Base-by-base conservation (phyloP, 2,329 filamentous ascomycete species). In the Alternaria infectoria region DNA sequence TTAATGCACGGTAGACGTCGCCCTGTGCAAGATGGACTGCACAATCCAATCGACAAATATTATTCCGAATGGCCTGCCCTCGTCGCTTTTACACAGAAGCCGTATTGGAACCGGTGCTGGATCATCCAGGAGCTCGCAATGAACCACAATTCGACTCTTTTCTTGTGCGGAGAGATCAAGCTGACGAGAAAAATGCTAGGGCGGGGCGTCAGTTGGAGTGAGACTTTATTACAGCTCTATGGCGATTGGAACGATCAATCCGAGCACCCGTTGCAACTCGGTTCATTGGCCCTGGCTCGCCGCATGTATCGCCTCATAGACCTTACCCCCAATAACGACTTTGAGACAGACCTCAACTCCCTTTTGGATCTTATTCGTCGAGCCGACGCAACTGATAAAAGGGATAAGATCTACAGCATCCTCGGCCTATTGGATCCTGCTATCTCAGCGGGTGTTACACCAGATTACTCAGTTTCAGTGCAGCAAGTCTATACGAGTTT, bases 211-310 rank as follows among this genome's bases (percentile, higher is more conserved):
- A 2, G 8, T 10, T 26, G 9, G 25, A 4, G 25, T 9, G n/a
- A n/a, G n/a, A n/a, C n/a, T n/a, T 9, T 3, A 25, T 9, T 3
- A 9, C 5, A 8, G 7, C 2, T 2, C 25, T 25, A 2, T 9
- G 25, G 4, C 3, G 9, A 26, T 10, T 10, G 2, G 3, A 5
- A 26, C 25, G 3, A 26, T 11, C 26, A 3, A 19, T 19, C n/a
- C 6, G 6, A 4, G 1, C 11, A 30, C 3, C 6, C 13, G 10
- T 13, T 30, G 6, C 26, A 19, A 0, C 3, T 3, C 2, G 10
- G 3, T 9, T 6, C 25, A 0, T 19, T 11, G n/a, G 1, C 10
- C n/a, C 3, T 5, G 2, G 6, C 4, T 4, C 3, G 1, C 13
- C 46, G n/a, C 7, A 19, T 50, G 6, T 1, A 9, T 8, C 5